Base-by-base conservation (phyloP, 257 asterid species). In the Salvia miltiorrhiza region DNA sequence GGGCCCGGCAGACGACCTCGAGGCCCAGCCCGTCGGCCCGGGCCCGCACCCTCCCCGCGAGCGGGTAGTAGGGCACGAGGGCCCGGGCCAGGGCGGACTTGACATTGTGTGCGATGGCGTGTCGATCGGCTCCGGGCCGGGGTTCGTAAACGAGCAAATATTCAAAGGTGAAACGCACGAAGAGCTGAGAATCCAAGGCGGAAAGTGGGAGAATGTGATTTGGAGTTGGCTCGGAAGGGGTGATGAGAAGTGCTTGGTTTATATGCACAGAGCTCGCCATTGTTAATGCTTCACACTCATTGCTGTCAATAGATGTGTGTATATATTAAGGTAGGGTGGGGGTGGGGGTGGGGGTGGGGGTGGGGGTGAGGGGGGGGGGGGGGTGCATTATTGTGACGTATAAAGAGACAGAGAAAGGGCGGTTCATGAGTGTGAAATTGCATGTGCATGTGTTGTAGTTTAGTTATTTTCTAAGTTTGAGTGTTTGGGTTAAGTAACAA, bases 161-260 rank as follows among this genome's bases (percentile, higher is more conserved):
- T 39, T 89, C 96, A 40, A 84, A 62, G 32, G 85, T 82, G 72
- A 89, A 89, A 13, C 95, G 90, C 8, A 87, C 80, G 68, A 89
- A 89, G 3, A 80, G 81, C 69, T 89, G 92, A 52, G 96, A 89
- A 63, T 89, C 96, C 24, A 89, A 58, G 11, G 90, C 81, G 10
- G 96, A 87, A 67, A 89, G 95, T 5, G 50, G 89, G 74, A 89
- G 86, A 66, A 48, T 54, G 44, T 83, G 86, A 21, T 58, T 73
- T 35, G 95, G 96, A 0, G 95, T 89, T 40, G 88, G 86, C 5
- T 78, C 62, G 9, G 87, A 77, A 30, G 96, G 90, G 63, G 67
- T 61, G 47, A 89, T 78, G 23, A 87, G 26, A 52, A 74, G 59
- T 45, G 83, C 89, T 75, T 85, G 83, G 56, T 78, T 81, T 14